Base-by-base conservation (phyloP, 2,329 filamentous ascomycete species). In the Fusarium phyllophilum region DNA sequence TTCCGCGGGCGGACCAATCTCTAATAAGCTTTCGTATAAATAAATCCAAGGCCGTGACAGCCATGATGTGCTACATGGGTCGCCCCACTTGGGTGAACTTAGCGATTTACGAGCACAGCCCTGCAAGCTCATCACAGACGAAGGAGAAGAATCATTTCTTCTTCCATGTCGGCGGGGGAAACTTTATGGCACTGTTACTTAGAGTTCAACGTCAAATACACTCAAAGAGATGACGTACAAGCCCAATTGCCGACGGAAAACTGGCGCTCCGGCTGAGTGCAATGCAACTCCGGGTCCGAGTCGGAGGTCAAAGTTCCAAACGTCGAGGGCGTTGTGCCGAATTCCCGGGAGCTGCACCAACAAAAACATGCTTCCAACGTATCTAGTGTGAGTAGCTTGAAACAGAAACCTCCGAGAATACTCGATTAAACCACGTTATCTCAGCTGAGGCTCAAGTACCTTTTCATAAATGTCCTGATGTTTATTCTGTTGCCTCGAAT, bases 61-160 rank as follows among this genome's bases (percentile, higher is more conserved):
- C 49, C 51, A 41, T 55, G 51, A 55, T 55, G 51, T 55, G 51
- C 34, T 55, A 55, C 51, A 55, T 26, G 51, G 51, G 51, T 55
- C 24, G 51, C 51, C 51, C 51, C 51, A 55, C 51, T 55, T 55
- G 51, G 51, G 24, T 18, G 20, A 31, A 55, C 14, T n/a, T 18
- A 41, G 20, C 34, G 20, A 29, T 22, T n/a, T 55, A 41, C 51
- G 34, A 41, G 51, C 34, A n/a, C 24, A 55, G 51, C 34, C 51
- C 24, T 29, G 51, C 20, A 34, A 3, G 46, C 7, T 24, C 13
- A 24, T 18, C 17, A 36, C 48, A 17, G 24, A 18, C 34, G 1
- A 54, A 39, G 20, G 5, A 54, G 20, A 54, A 29, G 24, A 39
- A 4, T 22, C 10, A 18, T 29, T 55, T n/a, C 24, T n/a, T 55